Evolutionary conservation across 768 basidiomycete genomes (phyloP).

Genomic region (Pulveroboletus sp.): DNA sequence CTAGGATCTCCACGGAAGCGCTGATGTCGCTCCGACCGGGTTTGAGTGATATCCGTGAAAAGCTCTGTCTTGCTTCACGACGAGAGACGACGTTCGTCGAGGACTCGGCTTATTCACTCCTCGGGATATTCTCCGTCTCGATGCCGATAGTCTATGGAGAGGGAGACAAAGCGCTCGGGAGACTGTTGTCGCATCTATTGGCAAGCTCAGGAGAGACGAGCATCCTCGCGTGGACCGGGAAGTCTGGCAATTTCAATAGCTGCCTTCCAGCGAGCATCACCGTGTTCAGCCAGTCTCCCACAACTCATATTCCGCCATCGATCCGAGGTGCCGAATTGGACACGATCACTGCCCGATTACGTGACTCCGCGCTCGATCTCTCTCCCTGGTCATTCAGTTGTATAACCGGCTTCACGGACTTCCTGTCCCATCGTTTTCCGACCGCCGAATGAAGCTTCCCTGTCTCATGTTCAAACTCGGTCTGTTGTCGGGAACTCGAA

Average conservation of each 20-base stretch:
- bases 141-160: slow-evolving; percentile 8
- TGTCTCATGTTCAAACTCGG: slow-evolving; percentile 10
- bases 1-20: background rate
- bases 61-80: background rate
- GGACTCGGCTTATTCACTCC: slow-evolving; percentile 8
- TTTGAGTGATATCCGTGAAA: background rate
- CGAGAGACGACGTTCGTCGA: slow-evolving; percentile 4
- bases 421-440: background rate
- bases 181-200: slow-evolving; percentile 6
- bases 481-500: background rate
- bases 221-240: slow-evolving; percentile 11
- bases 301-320: background rate
- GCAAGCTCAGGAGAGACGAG: slow-evolving; percentile 4
- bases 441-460: slow-evolving; percentile 4
- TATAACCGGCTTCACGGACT: background rate
- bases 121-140: slow-evolving; percentile 1
- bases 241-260: slow-evolving; percentile 4
- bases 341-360: no score
- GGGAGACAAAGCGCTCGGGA: slow-evolving; percentile 2
- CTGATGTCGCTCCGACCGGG: slow-evolving; percentile 2
- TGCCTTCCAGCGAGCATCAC: background rate
- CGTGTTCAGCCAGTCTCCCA: background rate
- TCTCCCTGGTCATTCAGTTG: no score
- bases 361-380: no score
- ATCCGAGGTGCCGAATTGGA: background rate